Percentiles rank a stretch among this genome's conserved stretches.
Evolutionary conservation across 2,329 filamentous ascomycete species (phyloP).

Genomic region (Phaeophleospora eucalypticola): DNA sequence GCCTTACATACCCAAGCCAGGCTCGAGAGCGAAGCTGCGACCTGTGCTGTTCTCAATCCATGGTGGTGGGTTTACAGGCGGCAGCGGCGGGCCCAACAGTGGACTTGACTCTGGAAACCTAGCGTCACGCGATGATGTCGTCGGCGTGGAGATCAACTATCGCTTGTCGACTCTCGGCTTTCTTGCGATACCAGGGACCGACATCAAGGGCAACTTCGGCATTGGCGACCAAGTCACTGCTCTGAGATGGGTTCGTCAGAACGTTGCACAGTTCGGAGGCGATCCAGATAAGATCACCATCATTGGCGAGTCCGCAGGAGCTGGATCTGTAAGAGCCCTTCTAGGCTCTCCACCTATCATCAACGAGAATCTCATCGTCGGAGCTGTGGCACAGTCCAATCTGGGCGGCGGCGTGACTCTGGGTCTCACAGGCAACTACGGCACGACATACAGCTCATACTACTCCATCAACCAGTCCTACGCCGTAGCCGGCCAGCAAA

Average conservation of each 20-base stretch:
- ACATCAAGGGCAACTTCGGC: conserved; percentile 53
- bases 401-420: conserved; percentile 55
- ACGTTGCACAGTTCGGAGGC: conserved; percentile 47
- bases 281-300: conserved; percentile 46
- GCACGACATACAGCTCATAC: conserved; percentile 56
- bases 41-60: conserved; percentile 51
- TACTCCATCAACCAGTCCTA: conserved; percentile 54
- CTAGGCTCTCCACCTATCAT: conserved; percentile 49
- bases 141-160: conserved; percentile 59
- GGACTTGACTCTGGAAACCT: conserved; percentile 50
- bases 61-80: conserved; percentile 55
- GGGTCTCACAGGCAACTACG: conserved; percentile 54
- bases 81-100: conserved; percentile 36
- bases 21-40: conserved; percentile 37
- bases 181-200: conserved; percentile 53
- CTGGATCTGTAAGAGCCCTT: conserved; percentile 54
- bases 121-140: conserved; percentile 56
- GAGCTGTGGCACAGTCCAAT: conserved; percentile 49
- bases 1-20: no score
- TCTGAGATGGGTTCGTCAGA: conserved; percentile 45
- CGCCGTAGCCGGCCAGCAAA: conserved; percentile 45
- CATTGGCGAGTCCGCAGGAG: conserved; percentile 49
- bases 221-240: conserved; percentile 51
- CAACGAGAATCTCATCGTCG: conserved; percentile 41
- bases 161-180: conserved; percentile 57